Conservation (phyloP, 768 basidiomycete genomes). For the Paxillus rubicundulus region DNA sequence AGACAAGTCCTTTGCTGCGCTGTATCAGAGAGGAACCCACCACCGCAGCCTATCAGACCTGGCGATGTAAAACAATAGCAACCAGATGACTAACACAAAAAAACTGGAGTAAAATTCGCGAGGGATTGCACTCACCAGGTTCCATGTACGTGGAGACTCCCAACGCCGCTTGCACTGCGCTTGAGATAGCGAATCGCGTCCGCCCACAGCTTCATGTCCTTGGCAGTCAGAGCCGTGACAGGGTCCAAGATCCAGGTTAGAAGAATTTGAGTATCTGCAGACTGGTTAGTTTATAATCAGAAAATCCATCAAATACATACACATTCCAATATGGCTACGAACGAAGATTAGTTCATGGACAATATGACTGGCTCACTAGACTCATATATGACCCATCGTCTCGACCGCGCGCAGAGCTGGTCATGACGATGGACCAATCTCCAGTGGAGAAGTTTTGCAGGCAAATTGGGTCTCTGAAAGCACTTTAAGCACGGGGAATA, state of each 20-base stretch:
- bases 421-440: conserved; percentile 51
- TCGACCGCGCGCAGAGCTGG: conserved; percentile 53
- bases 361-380: not conserved
- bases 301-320: conserved; percentile 25
- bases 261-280: conserved; percentile 46
- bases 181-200: conserved; percentile 51
- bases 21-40: conserved; percentile 20
- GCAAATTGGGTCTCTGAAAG: conserved; percentile 41
- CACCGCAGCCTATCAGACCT: conserved; percentile 43
- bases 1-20: no score
- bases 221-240: conserved; percentile 41
- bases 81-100: conserved; percentile 36
- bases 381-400: conserved; percentile 30
- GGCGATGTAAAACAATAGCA: conserved; percentile 45
- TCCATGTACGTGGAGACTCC: conserved; percentile 59
- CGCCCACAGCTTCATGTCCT: conserved; percentile 58
- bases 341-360: conserved; percentile 10
- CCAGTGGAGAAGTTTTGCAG: conserved; percentile 55
- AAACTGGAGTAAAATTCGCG: not conserved
- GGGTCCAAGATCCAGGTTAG: conserved; percentile 47
- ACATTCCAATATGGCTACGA: conserved; percentile 52
- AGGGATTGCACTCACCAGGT: conserved; percentile 38
- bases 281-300: no score
- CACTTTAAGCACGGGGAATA: not conserved
- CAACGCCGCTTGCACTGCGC: conserved; percentile 45